Evolutionary conservation across 2,329 filamentous ascomycete genomes (phyloP), one percentile per base, ranked within the genome.

Genomic region (Karstenula rhodostoma): DNA sequence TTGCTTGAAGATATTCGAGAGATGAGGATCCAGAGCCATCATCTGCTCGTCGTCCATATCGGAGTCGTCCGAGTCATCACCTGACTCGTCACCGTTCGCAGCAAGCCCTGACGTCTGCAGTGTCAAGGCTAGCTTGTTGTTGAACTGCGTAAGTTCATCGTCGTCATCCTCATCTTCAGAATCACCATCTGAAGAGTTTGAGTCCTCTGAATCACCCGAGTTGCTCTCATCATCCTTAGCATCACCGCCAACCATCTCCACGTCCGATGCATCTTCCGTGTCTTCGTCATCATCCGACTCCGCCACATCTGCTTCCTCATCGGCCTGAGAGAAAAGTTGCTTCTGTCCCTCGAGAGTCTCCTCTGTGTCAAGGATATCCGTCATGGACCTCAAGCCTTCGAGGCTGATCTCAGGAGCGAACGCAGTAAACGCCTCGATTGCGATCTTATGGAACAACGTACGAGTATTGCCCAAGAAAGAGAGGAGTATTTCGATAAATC

Each of bases 1-100:
- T 66, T 94, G 89, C 66, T 89, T 88, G 84, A 98, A 96, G 63
- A 97, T 92, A 64, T 92, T 91, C 53, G 89, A 87, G 4, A 99
- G 87, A 73, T 94, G 90, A 12, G 86, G 86, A 71, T 98, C 94
- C 17, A 98, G 83, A 3, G 89, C 89, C 80, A 97, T 89, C 95
- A 98, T 98, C 74, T 97, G 90, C 19, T 94, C 93, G 79, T 98
- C 94, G 62, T 93, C 90, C 93, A 99, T 97, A 78, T 97, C 92
- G 27, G 86, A 86, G 23, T 82, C 80, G 61, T 90, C 90, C 13
- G 83, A 83, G 10, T 85, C 85, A 32, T 87, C 87, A 1, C 85
- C 84, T 1, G 84, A 85, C 62, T 88, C 86, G 56, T 88, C 85
- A 73, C 90, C 86, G 23, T 84, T 80, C 23, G 80, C 78, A 22